Evolutionary conservation across 371 early-diverging fungal genomes (phyloP).

Genomic region (Saksenaea oblongispora): DNA sequence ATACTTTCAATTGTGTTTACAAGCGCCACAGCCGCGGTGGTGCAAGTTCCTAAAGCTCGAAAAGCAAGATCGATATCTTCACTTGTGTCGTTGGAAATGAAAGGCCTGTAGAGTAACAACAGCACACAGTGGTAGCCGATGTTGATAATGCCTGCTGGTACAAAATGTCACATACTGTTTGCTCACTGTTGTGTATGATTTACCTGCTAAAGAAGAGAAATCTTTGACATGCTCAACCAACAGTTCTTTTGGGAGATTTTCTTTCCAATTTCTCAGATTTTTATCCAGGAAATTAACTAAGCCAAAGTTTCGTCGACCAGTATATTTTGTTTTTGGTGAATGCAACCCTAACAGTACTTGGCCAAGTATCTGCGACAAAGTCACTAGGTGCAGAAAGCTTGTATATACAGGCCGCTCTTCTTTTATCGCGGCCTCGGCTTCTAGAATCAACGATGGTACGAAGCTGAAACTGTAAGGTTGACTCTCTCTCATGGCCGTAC

Average conservation of each 20-base stretch:
- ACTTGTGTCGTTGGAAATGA: constrained; percentile 7
- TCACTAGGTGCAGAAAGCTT: constrained; percentile 26
- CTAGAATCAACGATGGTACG: constrained; percentile 20
- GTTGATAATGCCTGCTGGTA: background rate
- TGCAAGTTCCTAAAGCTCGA: constrained; percentile 34
- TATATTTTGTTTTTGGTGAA: constrained; percentile 25
- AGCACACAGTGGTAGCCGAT: constrained; percentile 26
- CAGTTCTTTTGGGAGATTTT: constrained; percentile 19
- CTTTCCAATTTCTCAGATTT: constrained; percentile 32
- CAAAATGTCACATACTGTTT: background rate
- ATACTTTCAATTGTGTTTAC: constrained; percentile 19
- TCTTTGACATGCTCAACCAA: background rate
- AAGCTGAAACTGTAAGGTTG: too few relatives aligned
- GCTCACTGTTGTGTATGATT: background rate
- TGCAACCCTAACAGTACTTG: constrained; percentile 32
- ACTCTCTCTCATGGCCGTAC: background rate
- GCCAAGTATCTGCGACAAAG: constrained; percentile 31
- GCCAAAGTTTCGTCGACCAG: constrained; percentile 16
- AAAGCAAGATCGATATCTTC: constrained; percentile 25
- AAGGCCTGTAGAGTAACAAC: constrained; percentile 20
- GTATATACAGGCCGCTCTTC: constrained; percentile 23
- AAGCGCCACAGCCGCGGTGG: constrained; percentile 30
- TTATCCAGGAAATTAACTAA: constrained; percentile 27
- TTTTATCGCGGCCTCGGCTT: constrained; percentile 20
- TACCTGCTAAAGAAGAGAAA: background rate